These are phyloP conservation scores for Hypericum perforatum DNA, from an alignment of 345 rosid species.

Conservation along the genomic window DNA sequence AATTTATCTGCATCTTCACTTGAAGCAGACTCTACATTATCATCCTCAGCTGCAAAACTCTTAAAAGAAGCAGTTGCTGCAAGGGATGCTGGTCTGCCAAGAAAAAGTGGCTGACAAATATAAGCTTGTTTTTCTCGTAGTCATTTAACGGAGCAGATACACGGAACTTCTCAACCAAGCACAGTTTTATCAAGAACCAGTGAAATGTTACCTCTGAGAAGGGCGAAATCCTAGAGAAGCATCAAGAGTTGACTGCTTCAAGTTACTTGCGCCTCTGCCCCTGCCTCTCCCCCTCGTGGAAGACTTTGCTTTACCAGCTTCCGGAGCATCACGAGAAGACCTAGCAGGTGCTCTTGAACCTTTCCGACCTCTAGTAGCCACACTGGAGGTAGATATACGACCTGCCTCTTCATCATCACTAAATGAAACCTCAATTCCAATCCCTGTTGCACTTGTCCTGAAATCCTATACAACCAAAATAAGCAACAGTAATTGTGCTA, in stretches of 20 bases:
- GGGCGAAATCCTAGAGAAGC: conserved; percentile 54
- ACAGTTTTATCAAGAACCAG: neutral
- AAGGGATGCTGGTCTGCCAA: conserved; percentile 45
- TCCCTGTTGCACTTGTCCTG: conserved; percentile 40
- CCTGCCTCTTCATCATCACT: conserved; percentile 86
- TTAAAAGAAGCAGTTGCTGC: conserved; percentile 48
- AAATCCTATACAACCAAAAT: conserved; percentile 31
- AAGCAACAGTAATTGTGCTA: conserved; percentile 10
- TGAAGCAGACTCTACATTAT: conserved; percentile 67
- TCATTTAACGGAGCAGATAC: no score
- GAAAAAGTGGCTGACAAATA: no score
- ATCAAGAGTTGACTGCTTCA: conserved; percentile 92
- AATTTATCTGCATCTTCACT: conserved; percentile 56
- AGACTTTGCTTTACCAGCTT: conserved; percentile 46
- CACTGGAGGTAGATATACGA: conserved; percentile 36
- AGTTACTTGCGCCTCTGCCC: conserved; percentile 44
- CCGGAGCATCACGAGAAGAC: conserved; percentile 29
- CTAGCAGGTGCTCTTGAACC: conserved; percentile 39
- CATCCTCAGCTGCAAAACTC: conserved; percentile 50
- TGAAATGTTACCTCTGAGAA: conserved; percentile 53
- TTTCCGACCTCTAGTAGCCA: conserved; percentile 51
- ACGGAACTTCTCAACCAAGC: no score
- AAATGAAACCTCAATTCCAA: conserved; percentile 53
- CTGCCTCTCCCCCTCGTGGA: conserved; percentile 86
- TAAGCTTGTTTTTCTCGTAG: no score